Evolutionary conservation across 2,329 filamentous ascomycete genomes (phyloP).

Genomic region (Calonectria pteridis): DNA sequence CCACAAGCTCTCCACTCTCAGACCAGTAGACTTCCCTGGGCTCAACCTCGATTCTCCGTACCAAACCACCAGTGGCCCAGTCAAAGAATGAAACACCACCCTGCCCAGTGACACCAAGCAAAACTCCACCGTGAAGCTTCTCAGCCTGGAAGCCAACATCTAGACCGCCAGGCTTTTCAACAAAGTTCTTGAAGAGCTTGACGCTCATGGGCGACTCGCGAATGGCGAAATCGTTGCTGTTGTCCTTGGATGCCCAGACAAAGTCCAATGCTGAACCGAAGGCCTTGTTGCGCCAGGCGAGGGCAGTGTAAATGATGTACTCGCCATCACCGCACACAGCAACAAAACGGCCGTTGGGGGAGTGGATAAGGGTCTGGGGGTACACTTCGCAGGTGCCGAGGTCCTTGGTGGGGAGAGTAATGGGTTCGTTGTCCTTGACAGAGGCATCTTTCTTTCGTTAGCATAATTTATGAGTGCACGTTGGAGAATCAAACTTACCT

Average conservation of each 20-base stretch:
- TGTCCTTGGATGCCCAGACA: conserved; percentile 96
- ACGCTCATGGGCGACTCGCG: conserved; percentile 94
- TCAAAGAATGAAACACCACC: conserved; percentile 97
- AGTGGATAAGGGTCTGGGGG: conserved; percentile 93
- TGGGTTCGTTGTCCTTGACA: conserved; percentile 89
- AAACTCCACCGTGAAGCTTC: conserved; percentile 86
- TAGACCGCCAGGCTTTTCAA: conserved; percentile 87
- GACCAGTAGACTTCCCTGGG: conserved; percentile 91
- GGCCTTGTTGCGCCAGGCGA: conserved; percentile 97
- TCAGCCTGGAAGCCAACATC: conserved; percentile 97
- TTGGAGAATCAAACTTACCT: conserved; percentile 56
- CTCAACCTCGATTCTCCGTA: conserved; percentile 90
- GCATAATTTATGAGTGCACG: conserved; percentile 24
- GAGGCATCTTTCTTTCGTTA: conserved; percentile 70
- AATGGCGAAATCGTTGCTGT: conserved; percentile 98
- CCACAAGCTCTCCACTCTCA: conserved; percentile 92
- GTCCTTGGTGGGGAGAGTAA: conserved; percentile 91
- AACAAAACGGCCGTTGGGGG: conserved; percentile 93
- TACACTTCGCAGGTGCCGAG: conserved; percentile 97
- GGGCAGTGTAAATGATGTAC: conserved; percentile 98
- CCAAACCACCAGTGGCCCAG: conserved; percentile 90
- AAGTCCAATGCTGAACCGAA: conserved; percentile 97
- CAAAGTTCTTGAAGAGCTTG: conserved; percentile 98
- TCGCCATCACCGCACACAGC: conserved; percentile 90
- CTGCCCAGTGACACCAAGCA: conserved; percentile 94